phyloP scores from a whole-genome alignment of 2,329 filamentous ascomycete genomes.

The Aschersonia sp. region DNA sequence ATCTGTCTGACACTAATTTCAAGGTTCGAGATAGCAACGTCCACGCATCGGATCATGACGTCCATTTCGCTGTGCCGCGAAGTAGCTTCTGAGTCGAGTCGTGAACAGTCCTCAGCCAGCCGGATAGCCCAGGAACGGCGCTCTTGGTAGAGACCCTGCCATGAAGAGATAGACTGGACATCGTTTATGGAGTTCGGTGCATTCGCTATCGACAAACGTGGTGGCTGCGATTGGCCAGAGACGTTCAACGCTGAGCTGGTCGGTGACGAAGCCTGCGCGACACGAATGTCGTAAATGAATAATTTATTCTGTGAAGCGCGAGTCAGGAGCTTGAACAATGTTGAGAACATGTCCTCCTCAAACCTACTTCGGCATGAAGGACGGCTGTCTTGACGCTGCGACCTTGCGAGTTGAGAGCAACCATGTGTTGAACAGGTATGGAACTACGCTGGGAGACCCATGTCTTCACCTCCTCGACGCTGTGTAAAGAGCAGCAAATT shows the following conservation, averaged over 20 bases:
- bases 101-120: constrained; percentile 53
- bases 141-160: constrained; percentile 73
- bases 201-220: constrained; percentile 41
- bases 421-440: constrained; percentile 65
- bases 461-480: constrained; percentile 69
- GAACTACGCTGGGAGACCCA: constrained; percentile 64
- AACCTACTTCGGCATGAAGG: constrained; percentile 59
- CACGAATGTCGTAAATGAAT: constrained; percentile 78
- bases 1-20: constrained; percentile 58
- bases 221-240: constrained; percentile 34
- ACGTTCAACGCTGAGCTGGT: constrained; percentile 26
- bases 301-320: constrained; percentile 53
- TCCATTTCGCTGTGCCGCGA: constrained; percentile 59
- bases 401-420: constrained; percentile 72
- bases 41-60: constrained; percentile 64
- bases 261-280: constrained; percentile 43
- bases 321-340: neutral
- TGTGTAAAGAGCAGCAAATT: constrained; percentile 15
- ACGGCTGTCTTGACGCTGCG: constrained; percentile 72
- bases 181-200: constrained; percentile 75
- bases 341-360: too few species aligned
- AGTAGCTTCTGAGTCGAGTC: constrained; percentile 46
- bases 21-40: constrained; percentile 76
- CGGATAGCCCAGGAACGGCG: constrained; percentile 66
- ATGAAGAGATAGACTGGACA: constrained; percentile 69